Evolutionary conservation across 352 stramenopile genomes (phyloP).

Genomic region (Globisporangium irregulare): DNA sequence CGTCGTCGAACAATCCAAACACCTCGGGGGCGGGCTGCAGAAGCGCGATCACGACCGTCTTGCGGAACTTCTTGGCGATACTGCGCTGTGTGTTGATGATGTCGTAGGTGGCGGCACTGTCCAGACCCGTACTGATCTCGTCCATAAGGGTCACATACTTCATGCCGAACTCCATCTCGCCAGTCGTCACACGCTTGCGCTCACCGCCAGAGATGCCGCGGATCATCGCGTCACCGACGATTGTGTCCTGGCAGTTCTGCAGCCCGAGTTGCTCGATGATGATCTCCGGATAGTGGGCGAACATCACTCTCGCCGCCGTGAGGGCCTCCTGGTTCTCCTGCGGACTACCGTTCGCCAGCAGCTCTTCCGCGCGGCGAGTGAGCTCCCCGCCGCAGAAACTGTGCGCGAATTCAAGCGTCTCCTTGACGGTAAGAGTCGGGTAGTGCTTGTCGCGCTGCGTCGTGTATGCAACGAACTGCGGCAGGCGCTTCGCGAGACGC

Average conservation of each 20-base stretch:
- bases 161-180: constrained; percentile 84
- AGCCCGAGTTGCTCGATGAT: constrained; percentile 23
- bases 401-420: constrained; percentile 52
- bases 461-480: constrained; percentile 48
- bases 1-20: not conserved
- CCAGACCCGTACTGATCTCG: constrained; percentile 90
- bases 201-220: constrained; percentile 72
- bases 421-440: constrained; percentile 43
- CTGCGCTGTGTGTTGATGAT: constrained; percentile 49
- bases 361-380: not conserved
- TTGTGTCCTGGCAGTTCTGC: constrained; percentile 14
- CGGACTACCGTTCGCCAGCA: not conserved
- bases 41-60: not conserved
- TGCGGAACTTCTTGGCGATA: constrained; percentile 41
- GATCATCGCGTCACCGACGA: constrained; percentile 46
- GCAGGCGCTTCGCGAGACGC: constrained; percentile 24
- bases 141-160: constrained; percentile 84
- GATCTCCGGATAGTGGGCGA: constrained; percentile 38
- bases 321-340: not conserved
- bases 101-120: constrained; percentile 72
- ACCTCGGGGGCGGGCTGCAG: not conserved
- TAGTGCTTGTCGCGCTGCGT: constrained; percentile 50
- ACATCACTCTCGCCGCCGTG: constrained; percentile 11
- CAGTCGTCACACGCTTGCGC: constrained; percentile 69
- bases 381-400: constrained; percentile 22